Percentiles rank a stretch among this genome's conserved stretches.
Evolutionary conservation across 129 eudicot species (phyloP).

Genomic region (Flaveria linearis): DNA sequence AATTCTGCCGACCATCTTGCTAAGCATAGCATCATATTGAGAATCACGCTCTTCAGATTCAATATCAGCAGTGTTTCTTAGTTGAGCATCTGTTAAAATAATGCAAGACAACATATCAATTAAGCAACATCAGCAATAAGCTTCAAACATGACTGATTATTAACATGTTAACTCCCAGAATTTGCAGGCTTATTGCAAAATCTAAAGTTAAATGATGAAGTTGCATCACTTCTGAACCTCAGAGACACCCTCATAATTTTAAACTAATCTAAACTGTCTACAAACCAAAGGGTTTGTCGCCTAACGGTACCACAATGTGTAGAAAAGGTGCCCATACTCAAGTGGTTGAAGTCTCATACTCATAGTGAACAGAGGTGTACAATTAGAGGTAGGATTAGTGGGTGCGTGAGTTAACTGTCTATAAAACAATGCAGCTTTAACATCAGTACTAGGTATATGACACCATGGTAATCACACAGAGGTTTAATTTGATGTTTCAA

Average conservation of each 20-base stretch:
- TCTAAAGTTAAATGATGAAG: background rate
- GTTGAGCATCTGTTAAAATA: conserved; percentile 41
- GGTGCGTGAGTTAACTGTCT: no score
- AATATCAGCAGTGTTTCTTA: conserved; percentile 39
- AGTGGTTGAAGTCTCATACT: no score
- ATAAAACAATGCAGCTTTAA: no score
- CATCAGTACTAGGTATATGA: no score
- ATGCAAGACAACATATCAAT: conserved; percentile 13
- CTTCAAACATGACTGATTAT: conserved; percentile 3
- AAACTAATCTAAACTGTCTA: no score
- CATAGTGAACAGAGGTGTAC: no score
- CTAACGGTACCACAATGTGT: no score
- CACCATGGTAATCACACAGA: no score
- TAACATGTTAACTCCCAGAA: background rate
- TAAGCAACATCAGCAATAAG: background rate
- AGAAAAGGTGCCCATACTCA: no score
- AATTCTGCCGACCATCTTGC: conserved; percentile 87
- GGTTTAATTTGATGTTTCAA: background rate
- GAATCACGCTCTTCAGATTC: conserved; percentile 75
- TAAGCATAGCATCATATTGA: conserved; percentile 78
- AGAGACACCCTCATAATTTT: background rate
- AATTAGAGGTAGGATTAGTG: no score
- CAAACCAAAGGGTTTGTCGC: no score
- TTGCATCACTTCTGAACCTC: background rate
- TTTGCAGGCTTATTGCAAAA: background rate